These are phyloP conservation scores for Schizosaccharomyces osmophilus DNA, from an alignment of 805 yeast species.

Conservation along the genomic window DNA sequence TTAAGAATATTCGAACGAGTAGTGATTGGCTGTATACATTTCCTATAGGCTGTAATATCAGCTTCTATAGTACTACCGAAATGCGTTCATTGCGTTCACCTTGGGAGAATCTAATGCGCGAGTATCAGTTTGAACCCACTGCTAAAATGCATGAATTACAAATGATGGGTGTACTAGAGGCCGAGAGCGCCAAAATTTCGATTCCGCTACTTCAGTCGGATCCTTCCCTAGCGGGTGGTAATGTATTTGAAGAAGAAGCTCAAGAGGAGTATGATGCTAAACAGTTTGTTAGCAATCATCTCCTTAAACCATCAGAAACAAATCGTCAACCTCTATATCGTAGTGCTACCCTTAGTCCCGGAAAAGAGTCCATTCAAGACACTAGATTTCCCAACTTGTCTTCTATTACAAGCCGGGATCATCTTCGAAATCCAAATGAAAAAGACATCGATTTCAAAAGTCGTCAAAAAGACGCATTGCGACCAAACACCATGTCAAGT, in stretches of 20 bases:
- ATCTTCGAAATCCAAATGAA: too few relatives aligned
- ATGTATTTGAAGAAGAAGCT: slow-evolving; percentile 2
- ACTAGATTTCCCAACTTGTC: too few relatives aligned
- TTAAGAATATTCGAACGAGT: slow-evolving; percentile 6
- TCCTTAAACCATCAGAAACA: slow-evolving; percentile 11
- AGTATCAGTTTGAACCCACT: slow-evolving; percentile 52
- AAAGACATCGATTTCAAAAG: too few relatives aligned
- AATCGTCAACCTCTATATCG: too few relatives aligned
- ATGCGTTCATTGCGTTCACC: slow-evolving; percentile 1
- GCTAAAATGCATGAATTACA: slow-evolving; percentile 86
- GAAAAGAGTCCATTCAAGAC: too few relatives aligned
- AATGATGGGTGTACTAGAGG: slow-evolving; percentile 96
- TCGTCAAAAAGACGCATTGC: too few relatives aligned
- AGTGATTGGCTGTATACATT: slow-evolving; percentile 29
- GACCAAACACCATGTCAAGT: too few relatives aligned
- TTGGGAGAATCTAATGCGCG: slow-evolving; percentile 20
- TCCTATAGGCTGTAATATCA: slow-evolving; percentile 88
- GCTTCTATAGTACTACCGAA: slow-evolving; percentile 37
- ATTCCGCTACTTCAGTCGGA: slow-evolving; percentile 29
- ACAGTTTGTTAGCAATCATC: slow-evolving; percentile 47
- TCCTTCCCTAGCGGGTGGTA: background rate
- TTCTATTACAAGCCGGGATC: too few relatives aligned
- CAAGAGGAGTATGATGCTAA: slow-evolving; percentile 16
- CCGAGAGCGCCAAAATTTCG: slow-evolving; percentile 47
- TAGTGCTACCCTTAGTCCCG: too few relatives aligned